Evolutionary conservation across 352 stramenopile genomes (phyloP).

Genomic region (Phytophthora cactorum): DNA sequence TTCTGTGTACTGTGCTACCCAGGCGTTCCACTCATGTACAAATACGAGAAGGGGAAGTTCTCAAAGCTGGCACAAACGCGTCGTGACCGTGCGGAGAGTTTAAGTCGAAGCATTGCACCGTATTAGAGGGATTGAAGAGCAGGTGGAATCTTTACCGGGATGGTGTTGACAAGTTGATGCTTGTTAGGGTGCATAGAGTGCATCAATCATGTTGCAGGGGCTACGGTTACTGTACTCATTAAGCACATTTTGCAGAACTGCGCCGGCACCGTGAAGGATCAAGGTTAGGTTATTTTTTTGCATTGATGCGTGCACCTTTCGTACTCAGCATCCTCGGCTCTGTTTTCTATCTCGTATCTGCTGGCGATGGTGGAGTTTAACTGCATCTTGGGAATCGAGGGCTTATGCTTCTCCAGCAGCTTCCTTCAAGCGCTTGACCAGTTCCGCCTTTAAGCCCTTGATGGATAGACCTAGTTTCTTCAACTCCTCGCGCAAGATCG

Average conservation of each 20-base stretch:
- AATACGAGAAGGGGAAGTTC: slow-evolving; percentile 77
- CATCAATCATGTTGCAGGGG: slow-evolving; percentile 3
- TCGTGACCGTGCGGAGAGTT: slow-evolving; percentile 75
- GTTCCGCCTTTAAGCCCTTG: slow-evolving; percentile 85
- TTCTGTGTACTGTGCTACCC: slow-evolving; percentile 6
- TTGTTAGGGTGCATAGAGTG: slow-evolving; percentile 19
- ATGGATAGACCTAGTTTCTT: slow-evolving; percentile 80
- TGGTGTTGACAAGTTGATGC: slow-evolving; percentile 3
- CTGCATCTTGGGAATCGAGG: slow-evolving; percentile 8
- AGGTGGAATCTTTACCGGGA: neutral
- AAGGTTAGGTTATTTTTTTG: slow-evolving; percentile 35
- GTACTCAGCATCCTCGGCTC: slow-evolving; percentile 15
- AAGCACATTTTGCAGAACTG: slow-evolving; percentile 11
- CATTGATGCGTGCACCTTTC: slow-evolving; percentile 27
- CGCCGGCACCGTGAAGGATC: slow-evolving; percentile 19
- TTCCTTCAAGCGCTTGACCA: slow-evolving; percentile 83
- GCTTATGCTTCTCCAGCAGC: slow-evolving; percentile 50
- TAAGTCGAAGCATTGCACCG: slow-evolving; percentile 71
- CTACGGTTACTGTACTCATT: slow-evolving; percentile 4
- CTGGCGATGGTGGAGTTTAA: slow-evolving; percentile 23
- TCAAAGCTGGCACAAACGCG: slow-evolving; percentile 73
- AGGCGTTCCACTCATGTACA: slow-evolving; percentile 88
- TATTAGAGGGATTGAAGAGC: slow-evolving; percentile 48
- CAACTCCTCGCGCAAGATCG: slow-evolving; percentile 68
- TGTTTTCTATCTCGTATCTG: slow-evolving; percentile 42